Conservation (phyloP, 2,329 filamentous ascomycete genomes). For the Alternaria ethzedia region DNA sequence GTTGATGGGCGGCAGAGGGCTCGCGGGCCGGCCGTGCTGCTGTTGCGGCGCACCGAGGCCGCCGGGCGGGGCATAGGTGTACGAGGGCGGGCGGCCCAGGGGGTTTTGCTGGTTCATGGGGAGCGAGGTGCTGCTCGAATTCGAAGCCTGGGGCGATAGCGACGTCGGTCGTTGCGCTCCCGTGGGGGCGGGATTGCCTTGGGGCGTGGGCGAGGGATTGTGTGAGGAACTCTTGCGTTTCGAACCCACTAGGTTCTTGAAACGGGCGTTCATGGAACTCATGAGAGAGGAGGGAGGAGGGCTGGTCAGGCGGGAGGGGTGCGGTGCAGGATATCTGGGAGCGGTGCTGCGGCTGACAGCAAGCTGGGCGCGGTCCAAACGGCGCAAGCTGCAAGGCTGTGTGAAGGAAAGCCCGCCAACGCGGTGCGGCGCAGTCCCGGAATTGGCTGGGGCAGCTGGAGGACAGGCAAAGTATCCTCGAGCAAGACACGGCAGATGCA, state of each 20-base stretch:
- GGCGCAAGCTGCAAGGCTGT: conserved; percentile 23
- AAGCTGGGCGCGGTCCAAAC: conserved; percentile 29
- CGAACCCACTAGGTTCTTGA: conserved; percentile 81
- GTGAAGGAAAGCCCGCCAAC: conserved; percentile 20
- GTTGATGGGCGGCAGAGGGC: conserved; percentile 64
- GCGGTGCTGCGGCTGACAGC: conserved; percentile 37
- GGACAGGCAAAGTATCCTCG: conserved; percentile 1
- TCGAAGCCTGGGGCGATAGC: conserved; percentile 49
- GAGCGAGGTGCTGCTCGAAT: conserved; percentile 48
- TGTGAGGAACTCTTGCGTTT: conserved; percentile 73
- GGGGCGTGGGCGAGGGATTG: conserved; percentile 49
- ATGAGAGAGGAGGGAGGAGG: conserved; percentile 55
- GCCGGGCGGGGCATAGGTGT: conserved; percentile 60
- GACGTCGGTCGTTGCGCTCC: conserved; percentile 47
- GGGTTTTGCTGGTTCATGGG: conserved; percentile 63
- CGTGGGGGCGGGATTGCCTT: conserved; percentile 46
- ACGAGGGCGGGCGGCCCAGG: conserved; percentile 68
- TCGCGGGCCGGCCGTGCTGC: conserved; percentile 56
- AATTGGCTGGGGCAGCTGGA: conserved; percentile 5
- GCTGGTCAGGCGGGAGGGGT: conserved; percentile 32
- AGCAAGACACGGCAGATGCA: neutral
- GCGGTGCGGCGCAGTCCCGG: conserved; percentile 16
- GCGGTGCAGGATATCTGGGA: conserved; percentile 33
- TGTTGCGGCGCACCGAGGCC: conserved; percentile 45
- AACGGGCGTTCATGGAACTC: conserved; percentile 81